Evolutionary conservation across 345 rosid genomes (phyloP).

Genomic region (Draba incana): DNA sequence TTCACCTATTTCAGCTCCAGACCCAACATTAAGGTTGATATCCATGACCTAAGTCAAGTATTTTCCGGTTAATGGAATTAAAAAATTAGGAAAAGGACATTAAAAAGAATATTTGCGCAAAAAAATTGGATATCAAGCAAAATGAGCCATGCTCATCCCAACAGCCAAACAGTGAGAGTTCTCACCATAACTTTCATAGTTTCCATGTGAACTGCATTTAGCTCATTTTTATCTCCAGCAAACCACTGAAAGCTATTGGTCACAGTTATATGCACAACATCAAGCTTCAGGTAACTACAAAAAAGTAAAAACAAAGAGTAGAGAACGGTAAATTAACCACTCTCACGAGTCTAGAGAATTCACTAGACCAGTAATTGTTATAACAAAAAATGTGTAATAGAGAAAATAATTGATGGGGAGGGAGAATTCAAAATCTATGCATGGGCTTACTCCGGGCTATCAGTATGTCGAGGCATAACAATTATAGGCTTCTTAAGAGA

Average conservation of each 20-base stretch:
- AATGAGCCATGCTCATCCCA: constrained; percentile 27
- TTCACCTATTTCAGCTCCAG: constrained; percentile 77
- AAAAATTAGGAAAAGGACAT: not conserved
- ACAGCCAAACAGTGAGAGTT: constrained; percentile 30
- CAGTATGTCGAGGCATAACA: constrained; percentile 91
- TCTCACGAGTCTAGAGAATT: constrained; percentile 13
- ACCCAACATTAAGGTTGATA: constrained; percentile 90
- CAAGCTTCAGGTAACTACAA: constrained; percentile 91
- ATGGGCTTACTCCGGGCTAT: constrained; percentile 83
- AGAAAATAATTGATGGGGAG: not conserved
- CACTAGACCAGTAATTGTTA: constrained; percentile 11
- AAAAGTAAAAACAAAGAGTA: constrained; percentile 33
- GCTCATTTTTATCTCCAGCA: constrained; percentile 69
- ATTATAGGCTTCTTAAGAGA: constrained; percentile 92
- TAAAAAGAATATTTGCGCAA: constrained; percentile 9
- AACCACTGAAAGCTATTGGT: constrained; percentile 86
- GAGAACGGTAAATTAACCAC: constrained; percentile 18
- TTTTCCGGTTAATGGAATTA: constrained; percentile 19
- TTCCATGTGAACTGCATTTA: constrained; percentile 86
- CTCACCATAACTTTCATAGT: constrained; percentile 82
- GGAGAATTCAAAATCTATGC: constrained; percentile 28
- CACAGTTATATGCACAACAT: constrained; percentile 91
- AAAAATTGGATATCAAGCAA: constrained; percentile 20
- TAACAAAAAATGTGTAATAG: constrained; percentile 27
- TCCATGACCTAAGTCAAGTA: constrained; percentile 67